Evolutionary conservation across 257 asterid species (phyloP).

Genomic region (Forsythia viridissima): DNA sequence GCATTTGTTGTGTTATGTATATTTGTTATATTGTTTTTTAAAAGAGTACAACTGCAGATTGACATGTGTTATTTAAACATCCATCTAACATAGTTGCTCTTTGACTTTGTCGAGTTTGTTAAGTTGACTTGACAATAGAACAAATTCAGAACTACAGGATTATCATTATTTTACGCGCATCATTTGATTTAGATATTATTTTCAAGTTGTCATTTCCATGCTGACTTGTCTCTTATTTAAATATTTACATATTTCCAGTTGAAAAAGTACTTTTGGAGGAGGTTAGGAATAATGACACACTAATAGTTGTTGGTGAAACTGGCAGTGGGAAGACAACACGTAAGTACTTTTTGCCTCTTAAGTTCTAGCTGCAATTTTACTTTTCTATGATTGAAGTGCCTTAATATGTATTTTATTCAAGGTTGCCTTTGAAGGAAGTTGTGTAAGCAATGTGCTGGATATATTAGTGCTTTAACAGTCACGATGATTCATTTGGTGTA

Average conservation of each 20-base stretch:
- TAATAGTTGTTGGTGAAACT: conserved; percentile 95
- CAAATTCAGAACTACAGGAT: background rate
- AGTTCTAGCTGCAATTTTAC: background rate
- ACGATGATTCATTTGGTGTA: background rate
- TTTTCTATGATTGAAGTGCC: conserved; percentile 1
- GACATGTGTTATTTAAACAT: background rate
- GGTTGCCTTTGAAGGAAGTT: background rate
- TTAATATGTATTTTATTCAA: background rate
- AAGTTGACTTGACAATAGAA: background rate
- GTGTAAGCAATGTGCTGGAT: background rate
- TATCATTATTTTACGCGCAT: background rate
- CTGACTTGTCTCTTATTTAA: conserved; percentile 1
- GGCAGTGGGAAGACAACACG: conserved; percentile 99
- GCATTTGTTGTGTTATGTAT: background rate
- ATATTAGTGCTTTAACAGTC: background rate
- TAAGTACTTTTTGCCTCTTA: conserved; percentile 39
- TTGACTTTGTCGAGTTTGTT: background rate
- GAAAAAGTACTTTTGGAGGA: conserved; percentile 86
- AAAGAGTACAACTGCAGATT: background rate
- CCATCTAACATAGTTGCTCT: background rate
- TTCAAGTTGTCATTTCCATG: background rate
- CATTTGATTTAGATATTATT: background rate
- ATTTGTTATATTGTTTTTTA: background rate
- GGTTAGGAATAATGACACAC: conserved; percentile 66
- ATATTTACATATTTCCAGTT: conserved; percentile 41